Base-by-base conservation (phyloP, 23 red algal species). In the Gracilaria gracilis region DNA sequence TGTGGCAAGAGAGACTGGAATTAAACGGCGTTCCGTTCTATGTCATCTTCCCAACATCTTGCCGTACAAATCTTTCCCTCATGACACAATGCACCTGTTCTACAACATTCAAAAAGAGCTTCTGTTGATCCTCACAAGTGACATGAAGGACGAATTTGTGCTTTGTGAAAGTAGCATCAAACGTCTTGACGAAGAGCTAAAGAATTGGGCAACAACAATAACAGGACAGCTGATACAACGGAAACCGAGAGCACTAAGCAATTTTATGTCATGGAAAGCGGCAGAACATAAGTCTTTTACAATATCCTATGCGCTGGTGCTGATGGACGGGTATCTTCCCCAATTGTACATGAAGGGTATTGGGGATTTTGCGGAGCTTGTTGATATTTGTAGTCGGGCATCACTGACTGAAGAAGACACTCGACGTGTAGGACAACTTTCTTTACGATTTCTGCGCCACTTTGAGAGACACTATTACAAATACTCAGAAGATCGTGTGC, bases 61-160 rank as follows among this genome's bases (percentile, higher is more conserved):
- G 2, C 67, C 67, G 13, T 69, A 69, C 59, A 12, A 21, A 44
- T 69, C n/a, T 6, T 69, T 84, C 57, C 81, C 81, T 1, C 81
- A 61, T 40, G 81, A 84, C 16, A 34, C 69, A 14, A 84, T 84
- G 81, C 81, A 67, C 36, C 21, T 84, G 36, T 84, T 84, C 21
- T 84, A 44, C n/a, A 84, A 84, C 36, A 84, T 84, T 1, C 81
- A 67, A 5, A 84, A 44, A 31, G 81, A 66, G 0, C 1, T 73
- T 21, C 2, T 73, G 2, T 20, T 0, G 1, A 0, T 73, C 13
- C 0, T 17, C 0, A 29, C 28, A 23, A 15, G 5, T 1, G 17
- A 1, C 2, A 5, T 6, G 5, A 20, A 73, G 5, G 81, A 84
- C 2, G 11, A 21, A 1, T 7, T 2, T 7, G 36, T 38, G 1